A percentile compares a stretch with the other conserved stretches of the same genome.
Evolutionary conservation across 352 stramenopile genomes (phyloP).

Genomic region (Phytophthora pisi): DNA sequence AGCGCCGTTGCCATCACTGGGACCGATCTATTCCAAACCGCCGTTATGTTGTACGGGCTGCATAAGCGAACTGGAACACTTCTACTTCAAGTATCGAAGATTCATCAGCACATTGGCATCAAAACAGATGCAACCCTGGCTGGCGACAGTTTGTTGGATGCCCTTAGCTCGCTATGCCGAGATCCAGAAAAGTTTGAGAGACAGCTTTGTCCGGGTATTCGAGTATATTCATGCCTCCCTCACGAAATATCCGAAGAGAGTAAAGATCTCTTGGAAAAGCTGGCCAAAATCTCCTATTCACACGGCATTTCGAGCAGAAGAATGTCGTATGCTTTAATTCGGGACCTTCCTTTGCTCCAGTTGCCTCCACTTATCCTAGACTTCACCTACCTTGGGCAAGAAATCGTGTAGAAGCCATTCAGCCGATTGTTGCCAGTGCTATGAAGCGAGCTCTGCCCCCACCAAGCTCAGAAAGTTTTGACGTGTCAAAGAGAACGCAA

Average conservation of each 20-base stretch:
- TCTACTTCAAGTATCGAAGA: neutral
- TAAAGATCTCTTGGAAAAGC: slow-evolving; percentile 4
- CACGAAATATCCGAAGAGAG: slow-evolving; percentile 12
- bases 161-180: slow-evolving; percentile 2
- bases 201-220: neutral
- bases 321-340: neutral
- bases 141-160: slow-evolving; percentile 1
- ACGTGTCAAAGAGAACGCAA: neutral
- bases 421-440: neutral
- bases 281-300: slow-evolving; percentile 3
- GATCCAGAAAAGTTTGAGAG: slow-evolving; percentile 4
- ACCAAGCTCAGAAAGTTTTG: neutral
- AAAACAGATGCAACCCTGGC: neutral
- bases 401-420: slow-evolving; percentile 4
- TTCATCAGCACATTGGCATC: neutral
- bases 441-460: neutral
- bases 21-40: slow-evolving; percentile 16
- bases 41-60: slow-evolving; percentile 17
- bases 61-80: slow-evolving; percentile 13
- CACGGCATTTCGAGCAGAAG: neutral
- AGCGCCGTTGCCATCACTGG: slow-evolving; percentile 8
- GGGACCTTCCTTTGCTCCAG: neutral
- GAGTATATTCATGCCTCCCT: slow-evolving; percentile 13
- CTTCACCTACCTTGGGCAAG: neutral
- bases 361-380: neutral